phyloP scores from a whole-genome alignment of 345 rosid species.

The Moricandia moricandioides region DNA sequence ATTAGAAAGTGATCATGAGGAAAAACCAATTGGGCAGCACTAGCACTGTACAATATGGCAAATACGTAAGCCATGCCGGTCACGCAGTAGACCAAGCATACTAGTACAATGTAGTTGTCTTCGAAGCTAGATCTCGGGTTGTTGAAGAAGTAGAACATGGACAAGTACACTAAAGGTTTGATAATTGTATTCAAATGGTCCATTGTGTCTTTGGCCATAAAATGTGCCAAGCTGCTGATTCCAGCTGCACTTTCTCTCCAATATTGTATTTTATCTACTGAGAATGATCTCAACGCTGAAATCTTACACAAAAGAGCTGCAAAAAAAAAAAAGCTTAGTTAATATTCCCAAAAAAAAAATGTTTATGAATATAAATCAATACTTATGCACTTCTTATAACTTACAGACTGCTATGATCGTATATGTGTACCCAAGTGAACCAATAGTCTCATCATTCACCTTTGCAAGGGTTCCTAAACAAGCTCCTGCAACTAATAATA shows the following conservation, averaged over 20 bases:
- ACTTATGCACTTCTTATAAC: conserved; percentile 23
- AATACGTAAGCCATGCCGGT: conserved; percentile 80
- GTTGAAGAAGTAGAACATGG: conserved; percentile 92
- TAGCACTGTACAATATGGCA: conserved; percentile 65
- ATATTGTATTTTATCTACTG: conserved; percentile 68
- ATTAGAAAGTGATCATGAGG: background rate
- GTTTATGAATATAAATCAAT: background rate
- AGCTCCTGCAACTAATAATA: conserved; percentile 82
- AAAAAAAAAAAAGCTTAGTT: background rate
- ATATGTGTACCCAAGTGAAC: conserved; percentile 69
- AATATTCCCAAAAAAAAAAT: background rate
- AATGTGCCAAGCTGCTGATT: conserved; percentile 81
- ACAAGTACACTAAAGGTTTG: conserved; percentile 80
- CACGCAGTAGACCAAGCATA: conserved; percentile 82
- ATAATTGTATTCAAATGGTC: conserved; percentile 66
- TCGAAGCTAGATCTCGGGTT: conserved; percentile 73
- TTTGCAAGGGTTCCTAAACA: conserved; percentile 83
- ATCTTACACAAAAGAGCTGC: conserved; percentile 84
- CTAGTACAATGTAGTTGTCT: conserved; percentile 63
- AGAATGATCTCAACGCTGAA: conserved; percentile 72
- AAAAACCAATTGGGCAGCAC: conserved; percentile 82
- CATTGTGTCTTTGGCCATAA: conserved; percentile 70
- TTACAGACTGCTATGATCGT: conserved; percentile 87
- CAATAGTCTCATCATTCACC: conserved; percentile 76
- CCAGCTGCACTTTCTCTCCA: conserved; percentile 79